These are phyloP conservation scores for Hura crepitans DNA, from an alignment of 441 rosid species.

Conservation along the genomic window DNA sequence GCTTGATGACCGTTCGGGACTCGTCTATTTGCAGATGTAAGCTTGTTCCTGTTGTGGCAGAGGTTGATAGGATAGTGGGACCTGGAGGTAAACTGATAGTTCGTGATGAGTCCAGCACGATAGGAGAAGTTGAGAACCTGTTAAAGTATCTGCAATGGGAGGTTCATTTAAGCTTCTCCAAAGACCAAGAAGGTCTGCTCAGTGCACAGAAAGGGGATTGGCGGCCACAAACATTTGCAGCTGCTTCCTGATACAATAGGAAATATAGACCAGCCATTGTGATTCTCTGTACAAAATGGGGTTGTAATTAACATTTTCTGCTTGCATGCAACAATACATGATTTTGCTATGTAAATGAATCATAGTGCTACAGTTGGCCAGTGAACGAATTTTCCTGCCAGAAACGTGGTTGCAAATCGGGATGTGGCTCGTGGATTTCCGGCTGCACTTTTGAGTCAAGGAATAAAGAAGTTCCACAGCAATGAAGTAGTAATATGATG, in stretches of 20 bases:
- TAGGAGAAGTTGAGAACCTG: constrained; percentile 67
- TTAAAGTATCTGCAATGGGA: constrained; percentile 80
- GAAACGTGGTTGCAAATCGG: not conserved
- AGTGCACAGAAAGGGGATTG: constrained; percentile 81
- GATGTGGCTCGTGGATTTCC: not conserved
- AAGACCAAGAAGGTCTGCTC: constrained; percentile 70
- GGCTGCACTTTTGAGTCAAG: not conserved
- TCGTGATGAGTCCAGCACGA: constrained; percentile 53
- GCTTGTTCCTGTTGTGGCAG: constrained; percentile 74
- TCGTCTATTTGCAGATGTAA: constrained; percentile 49
- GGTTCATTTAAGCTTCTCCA: constrained; percentile 65
- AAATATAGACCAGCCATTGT: not conserved
- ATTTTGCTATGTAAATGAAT: constrained; percentile 9
- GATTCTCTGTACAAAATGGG: not conserved
- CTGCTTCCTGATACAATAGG: constrained; percentile 29
- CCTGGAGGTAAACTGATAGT: constrained; percentile 89
- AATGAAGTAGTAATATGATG: not conserved
- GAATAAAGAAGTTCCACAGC: not conserved
- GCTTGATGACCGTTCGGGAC: not conserved
- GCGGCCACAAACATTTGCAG: constrained; percentile 56
- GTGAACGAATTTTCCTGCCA: constrained; percentile 1
- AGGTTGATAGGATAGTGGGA: constrained; percentile 81
- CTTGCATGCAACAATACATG: constrained; percentile 8
- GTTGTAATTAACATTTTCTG: constrained; percentile 1
- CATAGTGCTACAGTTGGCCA: not conserved